phyloP scores from a whole-genome alignment of 169 alveolate genomes.

The Eimeria acervulina region DNA sequence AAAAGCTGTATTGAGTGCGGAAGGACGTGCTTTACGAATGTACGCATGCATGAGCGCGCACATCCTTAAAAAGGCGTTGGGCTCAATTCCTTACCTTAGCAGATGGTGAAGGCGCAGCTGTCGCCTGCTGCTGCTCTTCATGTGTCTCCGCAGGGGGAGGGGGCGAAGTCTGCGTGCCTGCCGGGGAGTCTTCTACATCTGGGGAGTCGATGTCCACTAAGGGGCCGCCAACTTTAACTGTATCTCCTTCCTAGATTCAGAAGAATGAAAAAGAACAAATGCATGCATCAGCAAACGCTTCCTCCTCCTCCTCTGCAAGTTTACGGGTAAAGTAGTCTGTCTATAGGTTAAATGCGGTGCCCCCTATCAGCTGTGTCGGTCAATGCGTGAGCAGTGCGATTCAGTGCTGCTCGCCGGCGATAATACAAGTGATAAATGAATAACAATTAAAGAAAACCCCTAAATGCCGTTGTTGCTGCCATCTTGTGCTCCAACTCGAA shows the following conservation, averaged over 20 bases:
- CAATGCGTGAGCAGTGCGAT: not conserved
- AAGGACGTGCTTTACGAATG: not conserved
- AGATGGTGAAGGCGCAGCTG: not conserved
- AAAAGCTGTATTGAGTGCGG: not conserved
- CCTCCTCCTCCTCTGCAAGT: not conserved
- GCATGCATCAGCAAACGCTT: not conserved
- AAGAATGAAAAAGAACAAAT: not conserved
- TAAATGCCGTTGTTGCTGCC: not conserved
- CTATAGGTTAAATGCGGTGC: not conserved
- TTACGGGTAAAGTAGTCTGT: not conserved
- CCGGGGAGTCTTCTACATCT: slow-evolving; percentile 73
- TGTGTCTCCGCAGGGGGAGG: not conserved
- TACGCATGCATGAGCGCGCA: not conserved
- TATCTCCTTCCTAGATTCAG: slow-evolving; percentile 87
- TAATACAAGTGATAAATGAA: too few relatives aligned
- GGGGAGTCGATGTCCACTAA: slow-evolving; percentile 91
- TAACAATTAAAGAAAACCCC: not conserved
- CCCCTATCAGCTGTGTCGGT: not conserved
- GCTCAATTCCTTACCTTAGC: not conserved
- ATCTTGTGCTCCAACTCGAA: too few relatives aligned
- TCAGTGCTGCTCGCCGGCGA: not conserved
- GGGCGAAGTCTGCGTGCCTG: not conserved
- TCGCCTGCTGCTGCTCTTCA: not conserved
- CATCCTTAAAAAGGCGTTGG: too few relatives aligned
- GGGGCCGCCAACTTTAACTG: slow-evolving; percentile 90